Base-by-base conservation (phyloP, 2,329 filamentous ascomycete species). In the Trichoderma semiorbis region DNA sequence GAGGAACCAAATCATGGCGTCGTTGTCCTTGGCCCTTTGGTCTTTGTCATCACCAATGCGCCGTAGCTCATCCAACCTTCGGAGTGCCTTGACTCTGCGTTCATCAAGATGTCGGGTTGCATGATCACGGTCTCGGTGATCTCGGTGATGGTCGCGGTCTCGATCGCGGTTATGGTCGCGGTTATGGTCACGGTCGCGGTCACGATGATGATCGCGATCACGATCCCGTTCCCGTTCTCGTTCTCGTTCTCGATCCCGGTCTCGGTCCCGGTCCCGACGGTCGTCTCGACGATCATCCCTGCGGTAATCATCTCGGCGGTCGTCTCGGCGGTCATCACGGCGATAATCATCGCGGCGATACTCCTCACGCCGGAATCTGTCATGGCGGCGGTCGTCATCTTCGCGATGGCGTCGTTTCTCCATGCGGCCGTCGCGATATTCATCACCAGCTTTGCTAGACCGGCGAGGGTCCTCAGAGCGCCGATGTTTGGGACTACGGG, bases 41-140 rank as follows among this genome's bases (percentile, higher is more conserved):
- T 88, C 82, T 69, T 85, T 84, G 66, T 87, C 83, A 62, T 89
- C 85, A 26, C 83, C 81, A 73, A 86, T 83, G 24, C 80, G 79
- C 10, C 83, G 81, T 39, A 85, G 80, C 71, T 84, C 81, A n/a
- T 83, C 82, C 61, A 82, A 80, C 63, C 80, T 83, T 62, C 78
- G 79, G 64, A 83, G 79, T 24, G 79, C 83, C 74, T 78, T 85
- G 70, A 81, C 78, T 72, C 83, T 80, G 14, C 82, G 80, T 72
- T 85, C 83, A 72, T 83, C 80, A 47, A 79, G 79, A 21, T 78
- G 81, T 16, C 77, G 77, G n/a, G 74, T 74, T 26, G 78, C 78
- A 18, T 76, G 74, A 6, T 76, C 76, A 71, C 80, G 77, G 10
- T 82, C 82, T 24, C 79, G 74, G 7, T 76, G 77, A 11, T 82